Evolutionary conservation across 1,139 yeast species (phyloP).

Genomic region (Hansenula sp.): DNA sequence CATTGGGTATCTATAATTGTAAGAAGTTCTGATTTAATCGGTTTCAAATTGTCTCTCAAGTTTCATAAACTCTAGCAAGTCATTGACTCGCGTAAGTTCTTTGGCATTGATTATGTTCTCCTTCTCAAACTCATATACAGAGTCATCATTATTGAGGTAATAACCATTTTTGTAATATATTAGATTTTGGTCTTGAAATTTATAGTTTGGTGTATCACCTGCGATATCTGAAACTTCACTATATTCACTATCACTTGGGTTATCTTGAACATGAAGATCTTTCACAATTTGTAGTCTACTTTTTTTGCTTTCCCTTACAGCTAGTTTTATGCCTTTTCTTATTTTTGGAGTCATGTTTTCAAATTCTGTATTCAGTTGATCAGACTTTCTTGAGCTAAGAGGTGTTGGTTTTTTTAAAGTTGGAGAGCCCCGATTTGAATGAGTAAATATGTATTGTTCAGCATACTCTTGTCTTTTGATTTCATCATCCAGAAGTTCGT

Average conservation of each 20-base stretch:
- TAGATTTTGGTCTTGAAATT: constrained; percentile 12
- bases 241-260: constrained; percentile 18
- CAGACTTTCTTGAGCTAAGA: not conserved
- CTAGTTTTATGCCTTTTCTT: constrained; percentile 19
- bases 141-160: constrained; percentile 18
- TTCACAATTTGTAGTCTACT: constrained; percentile 19
- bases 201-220: constrained; percentile 23
- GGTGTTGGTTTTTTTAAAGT: constrained; percentile 8
- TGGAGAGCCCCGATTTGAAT: constrained; percentile 14
- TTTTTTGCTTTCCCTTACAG: constrained; percentile 19
- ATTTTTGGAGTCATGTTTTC: constrained; percentile 16
- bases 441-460: constrained; percentile 4
- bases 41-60: constrained; percentile 16
- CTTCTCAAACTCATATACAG: constrained; percentile 17
- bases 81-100: constrained; percentile 16
- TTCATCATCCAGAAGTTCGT: not conserved
- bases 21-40: too few species aligned
- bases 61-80: constrained; percentile 18
- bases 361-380: not conserved
- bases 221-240: constrained; percentile 21
- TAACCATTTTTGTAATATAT: constrained; percentile 22
- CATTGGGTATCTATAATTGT: too few species aligned
- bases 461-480: constrained; percentile 3
- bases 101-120: constrained; percentile 14
- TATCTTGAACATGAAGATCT: constrained; percentile 5